Base-by-base conservation (phyloP, 2,329 filamentous ascomycete genomes). In the Boeremia exigua region DNA sequence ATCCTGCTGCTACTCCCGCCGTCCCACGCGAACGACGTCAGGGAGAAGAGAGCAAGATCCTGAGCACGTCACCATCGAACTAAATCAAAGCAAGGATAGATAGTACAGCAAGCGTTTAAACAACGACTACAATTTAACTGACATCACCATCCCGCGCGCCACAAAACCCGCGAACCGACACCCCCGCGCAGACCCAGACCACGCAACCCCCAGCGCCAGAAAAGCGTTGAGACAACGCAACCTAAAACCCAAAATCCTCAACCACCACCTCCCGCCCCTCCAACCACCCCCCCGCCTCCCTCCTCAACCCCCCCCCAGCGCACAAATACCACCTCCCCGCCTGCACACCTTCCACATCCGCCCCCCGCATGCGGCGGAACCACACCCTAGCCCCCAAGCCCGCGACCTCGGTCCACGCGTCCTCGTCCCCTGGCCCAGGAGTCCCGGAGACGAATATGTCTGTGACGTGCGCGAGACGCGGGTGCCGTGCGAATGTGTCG, bases 381-480 rank as follows among this genome's bases (percentile, higher is more conserved):
- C 79, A 58, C 3, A 84, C 59, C 3, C 54, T 60, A 1, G 73
- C 75, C 0, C 71, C 73, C 11, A 28, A 9, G 0, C 37, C 79
- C 75, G 47, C 82, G 8, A 66, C 25, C 17, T 48, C 23, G 0
- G 29, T 30, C 6, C 63, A 73, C 51, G 6, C 63, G 56, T 9
- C 28, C 28, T 39, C 37, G 0, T 67, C 49, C 2, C 4, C 1
- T 2, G 42, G 40, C 49, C 85, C 81, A 0, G n/a, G n/a, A n/a
- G n/a, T n/a, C n/a, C n/a, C n/a, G n/a, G 90, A 92, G 6, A 94
- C 73, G 62, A 90, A 95, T 1, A 95, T 61, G 12, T 62, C 81
- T 25, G 87, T 83, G 14, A 78, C 78, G 0, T 54, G 54, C 0
- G 79, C 83, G 10, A 95, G 73, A 0, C 77, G 79, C 0, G 79